These are phyloP conservation scores for Trichoderma atrobrunneum DNA, from an alignment of 2,329 filamentous ascomycete species.

Conservation along the genomic window DNA sequence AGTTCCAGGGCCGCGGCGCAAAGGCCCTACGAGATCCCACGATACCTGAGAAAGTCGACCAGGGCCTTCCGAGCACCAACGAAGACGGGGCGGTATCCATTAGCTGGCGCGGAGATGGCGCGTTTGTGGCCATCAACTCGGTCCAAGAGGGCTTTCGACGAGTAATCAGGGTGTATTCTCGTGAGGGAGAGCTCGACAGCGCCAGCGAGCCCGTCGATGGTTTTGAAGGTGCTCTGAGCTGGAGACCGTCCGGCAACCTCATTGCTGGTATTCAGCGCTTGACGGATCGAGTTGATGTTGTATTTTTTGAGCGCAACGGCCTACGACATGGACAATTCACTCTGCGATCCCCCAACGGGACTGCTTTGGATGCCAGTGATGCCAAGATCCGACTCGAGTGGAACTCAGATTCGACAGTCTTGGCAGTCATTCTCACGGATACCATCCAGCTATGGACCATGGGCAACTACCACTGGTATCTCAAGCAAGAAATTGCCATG, in stretches of 20 bases:
- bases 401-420: slow-evolving; percentile 89
- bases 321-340: slow-evolving; percentile 91
- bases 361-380: slow-evolving; percentile 48
- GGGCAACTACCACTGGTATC: slow-evolving; percentile 96
- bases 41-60: slow-evolving; percentile 86
- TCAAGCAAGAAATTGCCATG: slow-evolving; percentile 79
- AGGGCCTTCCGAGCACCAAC: slow-evolving; percentile 69
- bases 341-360: slow-evolving; percentile 64
- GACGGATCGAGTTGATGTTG: slow-evolving; percentile 69
- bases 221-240: slow-evolving; percentile 82
- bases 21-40: slow-evolving; percentile 87
- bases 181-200: slow-evolving; percentile 87
- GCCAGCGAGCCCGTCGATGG: slow-evolving; percentile 93
- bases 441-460: slow-evolving; percentile 92
- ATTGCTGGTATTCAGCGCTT: slow-evolving; percentile 80
- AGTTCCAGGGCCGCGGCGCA: slow-evolving; percentile 90
- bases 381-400: slow-evolving; percentile 66
- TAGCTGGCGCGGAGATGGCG: slow-evolving; percentile 92
- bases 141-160: slow-evolving; percentile 68
- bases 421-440: slow-evolving; percentile 74
- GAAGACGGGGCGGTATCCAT: slow-evolving; percentile 73
- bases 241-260: slow-evolving; percentile 86
- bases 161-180: slow-evolving; percentile 83
- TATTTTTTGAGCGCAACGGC: slow-evolving; percentile 98
- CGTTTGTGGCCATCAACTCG: slow-evolving; percentile 82